Evolutionary conservation across 2,329 filamentous ascomycete genomes (phyloP).

Genomic region (Malbranchea zuffiana): DNA sequence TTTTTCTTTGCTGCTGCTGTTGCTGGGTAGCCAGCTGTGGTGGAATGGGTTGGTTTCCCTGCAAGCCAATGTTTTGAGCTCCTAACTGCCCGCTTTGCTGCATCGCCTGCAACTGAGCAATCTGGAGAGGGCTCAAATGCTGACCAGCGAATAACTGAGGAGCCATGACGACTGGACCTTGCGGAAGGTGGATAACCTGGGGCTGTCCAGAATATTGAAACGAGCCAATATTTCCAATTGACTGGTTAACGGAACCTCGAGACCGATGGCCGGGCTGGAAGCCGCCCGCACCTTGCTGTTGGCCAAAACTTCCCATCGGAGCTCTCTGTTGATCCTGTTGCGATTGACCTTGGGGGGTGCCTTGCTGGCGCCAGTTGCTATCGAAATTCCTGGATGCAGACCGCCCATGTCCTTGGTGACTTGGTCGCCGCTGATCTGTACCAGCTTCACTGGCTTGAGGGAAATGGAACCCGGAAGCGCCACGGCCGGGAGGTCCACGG

Average conservation of each 20-base stretch:
- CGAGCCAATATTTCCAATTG: conserved; percentile 67
- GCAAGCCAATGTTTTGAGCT: conserved; percentile 59
- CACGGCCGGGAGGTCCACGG: conserved; percentile 53
- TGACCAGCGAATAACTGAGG: conserved; percentile 70
- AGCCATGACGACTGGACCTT: conserved; percentile 72
- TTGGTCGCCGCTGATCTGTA: conserved; percentile 28
- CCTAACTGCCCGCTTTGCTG: conserved; percentile 74
- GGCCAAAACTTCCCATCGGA: conserved; percentile 50
- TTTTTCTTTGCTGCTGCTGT: conserved; percentile 89
- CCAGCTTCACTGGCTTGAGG: conserved; percentile 44
- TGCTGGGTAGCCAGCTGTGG: conserved; percentile 53
- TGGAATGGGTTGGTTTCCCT: conserved; percentile 60
- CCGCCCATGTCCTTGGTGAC: conserved; percentile 59
- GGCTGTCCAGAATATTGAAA: conserved; percentile 86
- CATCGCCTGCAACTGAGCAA: conserved; percentile 56
- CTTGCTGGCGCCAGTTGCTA: conserved; percentile 89
- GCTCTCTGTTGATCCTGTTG: conserved; percentile 42
- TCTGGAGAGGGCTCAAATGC: conserved; percentile 68
- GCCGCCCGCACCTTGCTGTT: conserved; percentile 56
- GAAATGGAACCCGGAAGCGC: conserved; percentile 64
- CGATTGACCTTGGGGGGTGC: conserved; percentile 38
- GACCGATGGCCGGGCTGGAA: conserved; percentile 90
- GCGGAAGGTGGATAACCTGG: conserved; percentile 73
- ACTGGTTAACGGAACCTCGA: conserved; percentile 76
- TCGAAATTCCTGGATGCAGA: conserved; percentile 90